A percentile compares a stretch with the other conserved stretches of the same genome.
These are phyloP conservation scores for Debaryomyces castellii DNA, from an alignment of 805 yeast species.

Conservation along the genomic window DNA sequence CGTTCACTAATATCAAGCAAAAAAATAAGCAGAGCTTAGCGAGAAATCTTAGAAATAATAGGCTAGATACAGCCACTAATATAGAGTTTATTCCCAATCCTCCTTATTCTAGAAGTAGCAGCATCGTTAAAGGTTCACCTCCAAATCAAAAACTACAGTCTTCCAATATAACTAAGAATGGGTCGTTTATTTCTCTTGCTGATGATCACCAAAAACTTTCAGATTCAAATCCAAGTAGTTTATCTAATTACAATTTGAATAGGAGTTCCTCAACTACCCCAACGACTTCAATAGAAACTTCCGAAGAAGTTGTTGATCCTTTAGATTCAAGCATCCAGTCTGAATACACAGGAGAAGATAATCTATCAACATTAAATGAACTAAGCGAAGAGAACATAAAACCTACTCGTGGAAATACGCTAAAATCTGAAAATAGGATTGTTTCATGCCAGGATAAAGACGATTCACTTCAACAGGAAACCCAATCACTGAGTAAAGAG, in stretches of 20 bases:
- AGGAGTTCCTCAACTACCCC: conserved; percentile 30
- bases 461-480: not conserved
- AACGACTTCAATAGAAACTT: conserved; percentile 26
- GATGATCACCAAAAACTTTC: conserved; percentile 6
- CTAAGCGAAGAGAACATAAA: conserved; percentile 2
- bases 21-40: conserved; percentile 20
- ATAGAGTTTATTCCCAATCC: conserved; percentile 5
- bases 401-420: not conserved
- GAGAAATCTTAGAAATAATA: conserved; percentile 20
- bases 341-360: conserved; percentile 1
- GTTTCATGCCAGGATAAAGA: not conserved
- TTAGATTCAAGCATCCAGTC: not conserved
- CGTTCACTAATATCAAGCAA: conserved; percentile 15
- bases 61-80: conserved; percentile 26
- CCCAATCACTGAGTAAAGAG: not conserved
- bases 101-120: not conserved
- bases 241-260: conserved; percentile 21
- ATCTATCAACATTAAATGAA: conserved; percentile 4
- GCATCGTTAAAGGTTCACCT: not conserved
- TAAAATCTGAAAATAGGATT: not conserved
- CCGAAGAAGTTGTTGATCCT: conserved; percentile 2
- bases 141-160: conserved; percentile 5
- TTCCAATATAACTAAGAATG: conserved; percentile 4
- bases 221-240: conserved; percentile 20
- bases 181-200: conserved; percentile 1